Base-by-base conservation (phyloP, 2,329 filamentous ascomycete genomes). In the Fusarium ambrosium region DNA sequence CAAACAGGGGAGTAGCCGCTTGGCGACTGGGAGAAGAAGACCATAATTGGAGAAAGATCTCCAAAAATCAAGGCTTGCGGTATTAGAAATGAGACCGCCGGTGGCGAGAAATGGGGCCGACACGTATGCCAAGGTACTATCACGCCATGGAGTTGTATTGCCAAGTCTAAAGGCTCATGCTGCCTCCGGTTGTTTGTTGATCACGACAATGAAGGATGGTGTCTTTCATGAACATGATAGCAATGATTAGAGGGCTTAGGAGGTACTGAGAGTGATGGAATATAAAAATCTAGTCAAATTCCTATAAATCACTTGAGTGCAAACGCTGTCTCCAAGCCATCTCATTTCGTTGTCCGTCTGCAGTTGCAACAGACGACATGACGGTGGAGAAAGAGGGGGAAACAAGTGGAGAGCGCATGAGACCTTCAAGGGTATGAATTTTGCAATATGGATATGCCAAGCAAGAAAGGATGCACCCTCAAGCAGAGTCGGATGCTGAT, bases 1-100 rank as follows among this genome's bases (percentile, higher is more conserved):
- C 48, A 53, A 51, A 18, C 24, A 27, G 29, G 45, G 48, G 48
- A 53, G 16, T 53, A 29, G 48, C 24, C 48, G 48, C 48, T 53
- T 53, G 48, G 48, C 48, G 48, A 53, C 24, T 34, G 16, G 24
- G 24, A n/a, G 48, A 53, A 18, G 5, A 53, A 13, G 24, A 10
- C 48, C 48, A 53, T 53, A 29, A 29, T 53, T 53, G 48, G 48
- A 53, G 48, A 53, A 53, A 29, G 48, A 53, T 53, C 48, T 53
- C 48, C 48, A 53, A 53, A 48, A 29, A n/a, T 29, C 48, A 53
- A 53, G 48, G 48, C 24, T 18, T 24, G 43, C 48, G 48, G 48
- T 53, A 53, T 53, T 29, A 53, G 24, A 53, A 53, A 10, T 53
- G 48, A 53, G 48, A 18, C 48, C 48, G 48, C 48, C 48, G 48